Evolutionary conservation across 2,329 filamentous ascomycete genomes (phyloP), one percentile per base, ranked within the genome.

Genomic region (Cytospora piceae): DNA sequence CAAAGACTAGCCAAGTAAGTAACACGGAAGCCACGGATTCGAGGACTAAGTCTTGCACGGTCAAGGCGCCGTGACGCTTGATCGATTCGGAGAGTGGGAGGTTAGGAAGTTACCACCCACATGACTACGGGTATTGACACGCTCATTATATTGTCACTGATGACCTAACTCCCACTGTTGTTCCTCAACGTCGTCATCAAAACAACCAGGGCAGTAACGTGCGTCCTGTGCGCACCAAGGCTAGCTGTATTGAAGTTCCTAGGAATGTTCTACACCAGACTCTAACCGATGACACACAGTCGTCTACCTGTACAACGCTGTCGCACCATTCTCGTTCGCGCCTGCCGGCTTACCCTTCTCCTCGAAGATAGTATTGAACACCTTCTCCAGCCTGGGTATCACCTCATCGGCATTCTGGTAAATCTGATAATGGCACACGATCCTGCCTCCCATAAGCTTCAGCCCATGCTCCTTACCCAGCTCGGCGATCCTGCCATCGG

Each of bases 351-450:
- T 73, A 22, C 57, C 54, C 66, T 68, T 68, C 24, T 73, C 70
- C 14, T 71, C 71, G 51, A 78, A 67, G 3, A 74, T 74, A 34
- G 71, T 71, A 54, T 77, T 76, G 72, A 91, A 90, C 6, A 89
- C 80, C 58, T 79, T 77, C 66, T 85, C 83, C 37, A 91, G 74
- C 63, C 80, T 80, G 29, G 78, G 74, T 55, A 93, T 78, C 2
- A 89, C 86, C 70, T 87, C 85, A 0, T 88, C 85, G 4, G 77
- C 77, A 68, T 83, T 83, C 74, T 84, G 78, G 20, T 86, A 87
- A 69, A 92, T 88, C 80, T 94, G 83, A 67, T 83, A 84, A 67
- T 81, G 82, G 52, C 79, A 79, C 63, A 84, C 83, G 64, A 86
- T 67, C 34, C 81, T 76, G 34, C 75, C 74, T 2, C 75, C 75